Percentiles rank a stretch among this genome's conserved stretches.
phyloP scores from a whole-genome alignment of 306 rosid genomes.

The Biancaea sappan region DNA sequence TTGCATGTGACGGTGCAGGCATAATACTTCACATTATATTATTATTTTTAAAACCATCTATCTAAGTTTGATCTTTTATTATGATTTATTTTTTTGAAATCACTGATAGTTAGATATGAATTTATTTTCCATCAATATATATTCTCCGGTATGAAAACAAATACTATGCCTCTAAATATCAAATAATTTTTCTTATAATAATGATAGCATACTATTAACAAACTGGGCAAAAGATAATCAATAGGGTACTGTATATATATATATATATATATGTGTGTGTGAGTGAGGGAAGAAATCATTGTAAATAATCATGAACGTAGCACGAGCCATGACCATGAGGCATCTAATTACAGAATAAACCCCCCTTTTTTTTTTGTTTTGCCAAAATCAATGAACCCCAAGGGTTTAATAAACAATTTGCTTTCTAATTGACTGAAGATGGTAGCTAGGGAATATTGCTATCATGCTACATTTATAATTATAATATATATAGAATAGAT shows the following conservation, averaged over 20 bases:
- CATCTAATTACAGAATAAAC: neutral
- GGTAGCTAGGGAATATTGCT: constrained; percentile 38
- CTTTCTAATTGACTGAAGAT: neutral
- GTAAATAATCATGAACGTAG: constrained; percentile 14
- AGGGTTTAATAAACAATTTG: no score
- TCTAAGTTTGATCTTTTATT: no score
- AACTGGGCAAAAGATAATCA: neutral
- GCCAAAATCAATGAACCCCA: neutral
- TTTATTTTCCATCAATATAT: no score
- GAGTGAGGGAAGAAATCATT: neutral
- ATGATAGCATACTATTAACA: neutral
- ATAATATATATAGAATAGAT: neutral
- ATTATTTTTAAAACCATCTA: no score
- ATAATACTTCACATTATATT: no score
- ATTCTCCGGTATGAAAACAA: no score
- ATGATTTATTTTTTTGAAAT: no score
- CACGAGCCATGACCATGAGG: constrained; percentile 41
- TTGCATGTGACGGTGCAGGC: no score
- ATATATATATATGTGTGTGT: no score
- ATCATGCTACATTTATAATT: constrained; percentile 1
- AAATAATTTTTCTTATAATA: no score
- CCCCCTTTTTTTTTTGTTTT: neutral
- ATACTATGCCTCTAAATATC: no score
- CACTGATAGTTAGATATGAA: neutral
- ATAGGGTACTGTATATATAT: no score